Percentiles rank a stretch among this genome's conserved stretches.
phyloP scores from a whole-genome alignment of 805 yeast genomes.

The Myxozyma udenii region DNA sequence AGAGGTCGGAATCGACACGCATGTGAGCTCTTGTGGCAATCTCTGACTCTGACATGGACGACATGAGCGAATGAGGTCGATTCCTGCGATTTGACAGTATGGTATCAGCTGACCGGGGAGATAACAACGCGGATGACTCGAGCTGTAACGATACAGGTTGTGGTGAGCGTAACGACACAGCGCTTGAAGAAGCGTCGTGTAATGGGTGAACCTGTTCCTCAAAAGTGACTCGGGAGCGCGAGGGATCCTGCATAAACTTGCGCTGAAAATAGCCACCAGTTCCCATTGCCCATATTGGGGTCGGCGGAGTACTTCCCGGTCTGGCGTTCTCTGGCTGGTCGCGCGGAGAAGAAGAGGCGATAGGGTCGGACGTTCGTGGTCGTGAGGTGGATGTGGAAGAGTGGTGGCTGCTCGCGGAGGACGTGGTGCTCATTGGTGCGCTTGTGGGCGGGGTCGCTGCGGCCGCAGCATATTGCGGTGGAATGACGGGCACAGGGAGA shows the following conservation, averaged over 20 bases:
- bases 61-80: slow-evolving; percentile 26
- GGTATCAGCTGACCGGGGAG: slow-evolving; percentile 1
- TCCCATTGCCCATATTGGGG: background rate
- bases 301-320: background rate
- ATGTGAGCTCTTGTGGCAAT: background rate
- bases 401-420: background rate
- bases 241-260: slow-evolving; percentile 19
- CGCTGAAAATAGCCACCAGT: slow-evolving; percentile 11
- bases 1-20: background rate
- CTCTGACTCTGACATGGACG: slow-evolving; percentile 23
- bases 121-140: slow-evolving; percentile 2
- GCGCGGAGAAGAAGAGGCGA: no score
- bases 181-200: slow-evolving; percentile 17
- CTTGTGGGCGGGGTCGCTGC: no score
- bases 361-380: no score
- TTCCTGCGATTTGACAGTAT: background rate
- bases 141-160: slow-evolving; percentile 9
- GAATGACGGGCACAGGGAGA: background rate
- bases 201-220: slow-evolving; percentile 28
- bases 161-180: slow-evolving; percentile 13
- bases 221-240: slow-evolving; percentile 27
- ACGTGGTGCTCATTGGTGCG: no score
- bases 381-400: background rate
- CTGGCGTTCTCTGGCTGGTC: no score
- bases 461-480: no score